A percentile compares a stretch with the other conserved stretches of the same genome.
Conservation (phyloP, 2,329 filamentous ascomycete genomes). For the Beauveria pseudobassiana region DNA sequence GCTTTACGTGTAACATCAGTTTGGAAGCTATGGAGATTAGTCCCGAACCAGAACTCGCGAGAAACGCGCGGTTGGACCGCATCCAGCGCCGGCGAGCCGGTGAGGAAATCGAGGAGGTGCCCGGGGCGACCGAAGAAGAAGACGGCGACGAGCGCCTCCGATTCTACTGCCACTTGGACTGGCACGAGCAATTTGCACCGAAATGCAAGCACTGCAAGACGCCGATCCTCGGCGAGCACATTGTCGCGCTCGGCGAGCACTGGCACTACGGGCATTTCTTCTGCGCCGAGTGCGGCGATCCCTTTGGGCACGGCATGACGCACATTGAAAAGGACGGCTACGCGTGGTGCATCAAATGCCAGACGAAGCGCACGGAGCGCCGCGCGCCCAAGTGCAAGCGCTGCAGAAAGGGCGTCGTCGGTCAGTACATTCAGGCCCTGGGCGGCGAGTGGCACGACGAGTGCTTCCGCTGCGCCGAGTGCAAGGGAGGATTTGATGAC, state of each 20-base stretch:
- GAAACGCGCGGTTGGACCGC: slow-evolving; percentile 64
- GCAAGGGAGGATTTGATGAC: slow-evolving; percentile 53
- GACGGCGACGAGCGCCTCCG: slow-evolving; percentile 68
- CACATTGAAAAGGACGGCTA: slow-evolving; percentile 94
- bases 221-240: slow-evolving; percentile 89
- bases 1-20: slow-evolving; percentile 76
- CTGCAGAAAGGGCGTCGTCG: slow-evolving; percentile 77
- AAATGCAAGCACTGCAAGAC: slow-evolving; percentile 95
- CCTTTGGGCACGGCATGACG: slow-evolving; percentile 66
- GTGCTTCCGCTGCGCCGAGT: slow-evolving; percentile 76
- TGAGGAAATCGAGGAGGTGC: slow-evolving; percentile 53
- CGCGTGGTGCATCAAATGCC: slow-evolving; percentile 91
- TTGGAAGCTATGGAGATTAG: slow-evolving; percentile 96
- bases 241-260: slow-evolving; percentile 87
- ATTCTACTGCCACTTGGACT: slow-evolving; percentile 98
- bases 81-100: slow-evolving; percentile 55
- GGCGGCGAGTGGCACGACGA: slow-evolving; percentile 89
- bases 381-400: slow-evolving; percentile 81
- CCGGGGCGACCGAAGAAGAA: slow-evolving; percentile 56
- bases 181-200: slow-evolving; percentile 88
- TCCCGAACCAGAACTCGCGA: slow-evolving; percentile 71
- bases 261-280: slow-evolving; percentile 99
- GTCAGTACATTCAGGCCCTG: slow-evolving; percentile 82
- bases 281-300: slow-evolving; percentile 96
- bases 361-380: slow-evolving; percentile 84